Evolutionary conservation across 2,329 filamentous ascomycete species (phyloP).

Genomic region (Tolypocladium ophioglossoides): DNA sequence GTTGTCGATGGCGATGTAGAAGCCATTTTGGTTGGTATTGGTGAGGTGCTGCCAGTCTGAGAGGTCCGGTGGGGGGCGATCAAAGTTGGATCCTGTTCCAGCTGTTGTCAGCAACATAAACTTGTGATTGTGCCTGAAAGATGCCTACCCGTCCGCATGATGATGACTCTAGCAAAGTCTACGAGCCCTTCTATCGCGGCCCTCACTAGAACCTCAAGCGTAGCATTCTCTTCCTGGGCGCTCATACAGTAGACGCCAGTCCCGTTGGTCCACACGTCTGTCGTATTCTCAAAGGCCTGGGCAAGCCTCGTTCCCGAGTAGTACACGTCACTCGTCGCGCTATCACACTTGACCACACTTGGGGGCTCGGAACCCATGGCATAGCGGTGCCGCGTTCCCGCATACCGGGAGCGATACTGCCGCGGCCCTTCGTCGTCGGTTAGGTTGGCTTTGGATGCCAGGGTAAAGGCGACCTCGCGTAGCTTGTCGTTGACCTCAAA

Average conservation of each 20-base stretch:
- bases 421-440: conserved; percentile 37
- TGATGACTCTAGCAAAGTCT: conserved; percentile 56
- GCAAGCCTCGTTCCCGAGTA: conserved; percentile 52
- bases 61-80: conserved; percentile 51
- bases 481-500: conserved; percentile 54
- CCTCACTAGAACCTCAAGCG: conserved; percentile 54
- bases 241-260: conserved; percentile 58
- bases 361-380: conserved; percentile 35
- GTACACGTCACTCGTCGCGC: conserved; percentile 62
- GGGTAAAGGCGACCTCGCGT: conserved; percentile 37
- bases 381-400: conserved; percentile 26
- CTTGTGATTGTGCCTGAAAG: not conserved
- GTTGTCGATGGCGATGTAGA: conserved; percentile 52
- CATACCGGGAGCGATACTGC: conserved; percentile 45
- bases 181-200: conserved; percentile 44
- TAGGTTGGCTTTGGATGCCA: conserved; percentile 41
- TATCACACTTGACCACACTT: conserved; percentile 52
- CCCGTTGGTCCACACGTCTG: conserved; percentile 54
- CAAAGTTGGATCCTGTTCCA: conserved; percentile 51
- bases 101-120: not conserved
- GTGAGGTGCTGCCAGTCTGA: conserved; percentile 49
- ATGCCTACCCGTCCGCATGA: conserved; percentile 50
- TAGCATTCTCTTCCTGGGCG: conserved; percentile 64
- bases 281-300: conserved; percentile 55
- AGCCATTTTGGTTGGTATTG: conserved; percentile 51